Conservation (phyloP, 2,329 filamentous ascomycete genomes). For the Colletotrichum sp. region DNA sequence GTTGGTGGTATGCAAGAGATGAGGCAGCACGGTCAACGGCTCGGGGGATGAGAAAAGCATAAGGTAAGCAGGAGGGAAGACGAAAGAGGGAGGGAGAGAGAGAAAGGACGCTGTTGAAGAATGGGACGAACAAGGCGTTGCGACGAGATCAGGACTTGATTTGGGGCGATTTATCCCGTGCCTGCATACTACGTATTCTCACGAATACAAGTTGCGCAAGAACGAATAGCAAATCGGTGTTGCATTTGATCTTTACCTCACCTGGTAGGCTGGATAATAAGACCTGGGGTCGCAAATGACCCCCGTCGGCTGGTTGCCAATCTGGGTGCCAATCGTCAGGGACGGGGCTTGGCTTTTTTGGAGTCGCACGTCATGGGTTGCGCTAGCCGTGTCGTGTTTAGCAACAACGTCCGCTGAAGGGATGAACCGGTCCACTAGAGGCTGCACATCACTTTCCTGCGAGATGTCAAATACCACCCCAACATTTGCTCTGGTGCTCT, state of each 20-base stretch:
- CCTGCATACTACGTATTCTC: not conserved
- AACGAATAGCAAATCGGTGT: not conserved
- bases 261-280: not conserved
- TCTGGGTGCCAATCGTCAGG: not conserved
- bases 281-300: not conserved
- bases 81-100: not conserved
- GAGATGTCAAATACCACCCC: not conserved
- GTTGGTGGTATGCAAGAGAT: not conserved
- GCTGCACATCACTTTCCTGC: not conserved
- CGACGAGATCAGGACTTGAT: not conserved
- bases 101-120: not conserved
- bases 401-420: not conserved
- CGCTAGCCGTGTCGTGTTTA: constrained; percentile 1
- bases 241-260: not conserved
- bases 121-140: not conserved
- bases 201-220: not conserved
- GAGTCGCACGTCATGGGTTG: constrained; percentile 1
- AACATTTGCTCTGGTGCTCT: not conserved
- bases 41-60: not conserved
- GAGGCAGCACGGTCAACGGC: not conserved
- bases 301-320: not conserved
- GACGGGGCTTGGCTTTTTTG: not conserved
- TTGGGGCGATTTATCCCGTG: not conserved
- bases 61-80: not conserved
- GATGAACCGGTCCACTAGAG: constrained; percentile 5